These are phyloP conservation scores for Lentinula sp. DNA, from an alignment of 768 basidiomycete species.

Conservation along the genomic window DNA sequence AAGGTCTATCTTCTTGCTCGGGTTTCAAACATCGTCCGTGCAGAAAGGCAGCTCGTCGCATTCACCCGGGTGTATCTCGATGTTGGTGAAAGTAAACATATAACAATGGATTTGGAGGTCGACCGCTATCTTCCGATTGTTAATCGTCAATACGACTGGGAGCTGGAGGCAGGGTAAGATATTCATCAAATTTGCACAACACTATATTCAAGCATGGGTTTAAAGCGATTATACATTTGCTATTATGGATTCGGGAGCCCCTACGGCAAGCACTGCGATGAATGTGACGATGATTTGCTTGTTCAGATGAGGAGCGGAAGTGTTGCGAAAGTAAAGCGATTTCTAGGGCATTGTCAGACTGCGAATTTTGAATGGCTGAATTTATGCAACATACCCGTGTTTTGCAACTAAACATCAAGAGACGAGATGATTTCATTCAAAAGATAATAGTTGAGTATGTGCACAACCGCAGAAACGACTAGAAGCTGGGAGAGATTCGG, in stretches of 20 bases:
- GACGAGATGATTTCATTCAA: not conserved
- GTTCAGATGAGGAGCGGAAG: not conserved
- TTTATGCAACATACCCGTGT: not conserved
- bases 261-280: slow-evolving; percentile 12
- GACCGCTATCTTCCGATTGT: slow-evolving; percentile 16
- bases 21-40: slow-evolving; percentile 13
- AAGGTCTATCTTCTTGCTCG: slow-evolving; percentile 18
- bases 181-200: not conserved
- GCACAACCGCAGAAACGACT: not conserved
- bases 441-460: not conserved
- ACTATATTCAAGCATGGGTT: not conserved
- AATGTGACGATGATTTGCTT: slow-evolving; percentile 19
- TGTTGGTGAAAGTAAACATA: slow-evolving; percentile 9
- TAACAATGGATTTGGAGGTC: slow-evolving; percentile 17
- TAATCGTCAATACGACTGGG: slow-evolving; percentile 17
- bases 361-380: not conserved
- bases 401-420: not conserved
- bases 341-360: too few relatives aligned
- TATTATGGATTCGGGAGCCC: slow-evolving; percentile 14
- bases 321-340: not conserved
- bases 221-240: slow-evolving; percentile 16
- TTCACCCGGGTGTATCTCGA: slow-evolving; percentile 16
- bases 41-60: slow-evolving; percentile 17
- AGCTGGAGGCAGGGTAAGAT: slow-evolving; percentile 15
- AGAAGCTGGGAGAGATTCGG: not conserved